A percentile compares a stretch with the other conserved stretches of the same genome.
Conservation (phyloP, 129 eudicot genomes). For the Saussurea involucrata region DNA sequence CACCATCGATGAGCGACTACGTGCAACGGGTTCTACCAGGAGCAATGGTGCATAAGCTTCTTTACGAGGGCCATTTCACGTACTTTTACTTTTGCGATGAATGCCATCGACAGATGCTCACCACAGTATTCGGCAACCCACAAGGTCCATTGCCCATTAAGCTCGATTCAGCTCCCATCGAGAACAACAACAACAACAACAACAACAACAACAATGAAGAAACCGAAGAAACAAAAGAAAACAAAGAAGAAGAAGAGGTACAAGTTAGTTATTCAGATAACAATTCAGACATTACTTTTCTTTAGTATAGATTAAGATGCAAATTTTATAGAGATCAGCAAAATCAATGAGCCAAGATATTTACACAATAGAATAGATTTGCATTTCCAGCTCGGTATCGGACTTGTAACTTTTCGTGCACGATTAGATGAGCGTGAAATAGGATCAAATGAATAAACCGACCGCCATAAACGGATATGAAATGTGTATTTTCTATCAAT, state of each 20-base stretch:
- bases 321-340: constrained; percentile 7
- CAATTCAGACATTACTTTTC: constrained; percentile 29
- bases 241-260: constrained; percentile 32
- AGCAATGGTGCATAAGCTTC: constrained; percentile 83
- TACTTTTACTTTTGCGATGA: constrained; percentile 88
- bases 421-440: not conserved
- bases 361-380: not conserved
- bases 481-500: not conserved
- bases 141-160: constrained; percentile 60
- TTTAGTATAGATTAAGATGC: constrained; percentile 32
- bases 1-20: constrained; percentile 72
- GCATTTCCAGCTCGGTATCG: not conserved
- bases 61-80: constrained; percentile 82
- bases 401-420: not conserved
- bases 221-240: constrained; percentile 13
- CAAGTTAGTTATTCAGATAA: constrained; percentile 20
- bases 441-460: not conserved
- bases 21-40: constrained; percentile 72
- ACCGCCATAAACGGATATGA: not conserved
- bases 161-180: constrained; percentile 23
- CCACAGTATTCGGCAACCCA: constrained; percentile 67
- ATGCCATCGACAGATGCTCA: constrained; percentile 80
- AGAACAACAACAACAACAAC: not conserved
- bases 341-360: constrained; percentile 27
- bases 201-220: not conserved